Percentiles rank a stretch among this genome's conserved stretches.
phyloP scores from a whole-genome alignment of 805 yeast genomes.

The Clavispora santaluciae region DNA sequence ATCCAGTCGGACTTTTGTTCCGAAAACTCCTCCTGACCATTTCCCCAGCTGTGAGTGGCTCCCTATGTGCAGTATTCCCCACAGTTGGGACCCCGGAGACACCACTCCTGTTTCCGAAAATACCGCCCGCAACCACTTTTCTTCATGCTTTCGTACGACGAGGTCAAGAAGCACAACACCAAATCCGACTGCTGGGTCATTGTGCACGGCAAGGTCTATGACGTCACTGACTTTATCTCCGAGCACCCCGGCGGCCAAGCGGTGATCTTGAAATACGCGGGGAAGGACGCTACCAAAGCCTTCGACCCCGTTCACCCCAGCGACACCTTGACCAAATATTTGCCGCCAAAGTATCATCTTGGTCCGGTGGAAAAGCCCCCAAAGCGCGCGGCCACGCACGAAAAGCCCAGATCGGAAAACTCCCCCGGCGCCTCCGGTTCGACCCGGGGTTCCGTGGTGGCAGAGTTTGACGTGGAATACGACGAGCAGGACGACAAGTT shows the following conservation, averaged over 20 bases:
- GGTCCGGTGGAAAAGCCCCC: conserved; percentile 28
- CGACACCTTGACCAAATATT: conserved; percentile 65
- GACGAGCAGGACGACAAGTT: conserved; percentile 35
- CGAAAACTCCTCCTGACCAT: no score
- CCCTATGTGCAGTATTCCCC: not conserved
- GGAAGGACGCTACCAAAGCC: conserved; percentile 63
- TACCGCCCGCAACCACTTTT: not conserved
- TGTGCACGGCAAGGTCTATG: conserved; percentile 73
- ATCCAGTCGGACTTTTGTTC: no score
- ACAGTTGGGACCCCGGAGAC: not conserved
- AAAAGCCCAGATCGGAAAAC: not conserved
- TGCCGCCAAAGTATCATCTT: conserved; percentile 40
- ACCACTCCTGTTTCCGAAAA: not conserved
- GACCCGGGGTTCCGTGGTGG: conserved; percentile 5
- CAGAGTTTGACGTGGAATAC: conserved; percentile 16
- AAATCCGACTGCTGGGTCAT: conserved; percentile 78
- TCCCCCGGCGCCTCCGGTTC: not conserved
- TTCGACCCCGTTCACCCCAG: conserved; percentile 89
- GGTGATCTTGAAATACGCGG: conserved; percentile 49
- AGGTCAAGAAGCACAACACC: conserved; percentile 44
- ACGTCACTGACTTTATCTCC: conserved; percentile 58
- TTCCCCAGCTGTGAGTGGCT: not conserved
- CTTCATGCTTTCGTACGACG: conserved; percentile 16
- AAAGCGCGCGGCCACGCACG: not conserved
- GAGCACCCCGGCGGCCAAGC: conserved; percentile 61